Evolutionary conservation across 1,284 basidiomycete genomes (phyloP), one percentile per base, ranked within the genome.

Genomic region (Tilletia indica): DNA sequence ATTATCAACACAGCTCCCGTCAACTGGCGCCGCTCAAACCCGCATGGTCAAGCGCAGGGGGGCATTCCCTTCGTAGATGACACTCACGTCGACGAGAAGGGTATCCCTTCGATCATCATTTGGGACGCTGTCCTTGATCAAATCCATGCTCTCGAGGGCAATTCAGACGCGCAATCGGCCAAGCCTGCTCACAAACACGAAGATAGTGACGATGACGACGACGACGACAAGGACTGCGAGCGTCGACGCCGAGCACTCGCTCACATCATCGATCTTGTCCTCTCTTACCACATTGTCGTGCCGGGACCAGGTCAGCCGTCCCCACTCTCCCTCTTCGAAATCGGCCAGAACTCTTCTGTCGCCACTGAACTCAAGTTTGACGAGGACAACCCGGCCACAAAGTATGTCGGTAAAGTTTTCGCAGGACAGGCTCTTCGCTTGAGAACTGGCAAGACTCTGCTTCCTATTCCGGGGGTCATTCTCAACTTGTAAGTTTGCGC

Each of bases 211-310:
- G 68, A 73, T 34, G 69, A 72, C 25, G 70, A 77, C 21, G 70
- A 77, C 21, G 87, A 88, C 73, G 87, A 89, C 78, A 85, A 87
- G 38, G 84, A 86, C 56, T 89, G 88, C 82, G 86, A 89, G 78
- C 85, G 87, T 38, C 79, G 90, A 71, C 87, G 88, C 76, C 77
- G 84, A 74, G 80, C 85, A 70, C 83, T 86, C 79, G 81, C 82
- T 68, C 86, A 86, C 74, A 87, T 91, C 72, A 83, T 90, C 63
- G 87, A 87, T 48, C 87, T 88, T 56, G 86, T 90, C 19, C 83
- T 91, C 5, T 86, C 87, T 47, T 92, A 92, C 83, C 90, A 92
- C 79, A 87, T 89, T 67, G 85, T 92, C 14, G 87, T 88, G 14
- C 82, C 86, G 39, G 84, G 85, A 11, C 47, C 47, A n/a, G 12